These are phyloP conservation scores for Pterulicium gracile DNA, from an alignment of 1,284 basidiomycete genomes.

Conservation along the genomic window DNA sequence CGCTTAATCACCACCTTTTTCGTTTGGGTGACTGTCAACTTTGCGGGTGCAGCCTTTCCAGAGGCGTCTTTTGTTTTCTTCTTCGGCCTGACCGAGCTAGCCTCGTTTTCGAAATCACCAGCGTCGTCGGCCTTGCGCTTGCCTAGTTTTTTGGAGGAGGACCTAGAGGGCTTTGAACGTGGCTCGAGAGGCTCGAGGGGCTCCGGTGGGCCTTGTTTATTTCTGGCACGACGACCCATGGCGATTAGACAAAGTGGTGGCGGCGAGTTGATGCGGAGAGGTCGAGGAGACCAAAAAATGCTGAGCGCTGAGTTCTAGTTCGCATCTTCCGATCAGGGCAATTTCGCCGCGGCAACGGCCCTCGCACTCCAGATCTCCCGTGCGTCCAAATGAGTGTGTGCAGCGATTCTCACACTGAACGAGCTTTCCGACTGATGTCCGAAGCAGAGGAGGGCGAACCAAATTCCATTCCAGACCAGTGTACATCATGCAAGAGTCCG, in stretches of 20 bases:
- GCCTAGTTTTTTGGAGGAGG: slow-evolving; percentile 43
- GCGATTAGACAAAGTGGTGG: slow-evolving; percentile 11
- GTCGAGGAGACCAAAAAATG: not conserved
- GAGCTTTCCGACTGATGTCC: too few species aligned
- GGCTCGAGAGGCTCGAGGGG: slow-evolving; percentile 37
- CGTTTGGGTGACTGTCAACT: slow-evolving; percentile 11
- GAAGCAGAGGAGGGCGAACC: too few species aligned
- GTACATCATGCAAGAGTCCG: too few species aligned
- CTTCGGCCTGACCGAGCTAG: slow-evolving; percentile 24
- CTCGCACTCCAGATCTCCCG: too few species aligned
- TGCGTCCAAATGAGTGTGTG: too few species aligned
- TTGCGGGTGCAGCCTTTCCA: slow-evolving; percentile 18
- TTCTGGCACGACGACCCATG: slow-evolving; percentile 90
- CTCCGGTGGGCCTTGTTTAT: slow-evolving; percentile 76
- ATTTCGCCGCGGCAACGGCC: too few species aligned
- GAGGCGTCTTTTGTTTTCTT: slow-evolving; percentile 47
- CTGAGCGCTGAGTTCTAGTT: not conserved
- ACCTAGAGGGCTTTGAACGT: slow-evolving; percentile 18
- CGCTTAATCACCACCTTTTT: slow-evolving; percentile 18
- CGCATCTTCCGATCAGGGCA: too few species aligned
- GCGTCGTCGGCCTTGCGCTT: slow-evolving; percentile 62
- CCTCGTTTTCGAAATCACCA: slow-evolving; percentile 24
- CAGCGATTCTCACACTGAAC: too few species aligned
- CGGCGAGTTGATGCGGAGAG: not conserved
- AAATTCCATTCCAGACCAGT: too few species aligned